These are phyloP conservation scores for Stephanodiscus triporus DNA, from an alignment of 108 stramenopile genomes.

Conservation along the genomic window DNA sequence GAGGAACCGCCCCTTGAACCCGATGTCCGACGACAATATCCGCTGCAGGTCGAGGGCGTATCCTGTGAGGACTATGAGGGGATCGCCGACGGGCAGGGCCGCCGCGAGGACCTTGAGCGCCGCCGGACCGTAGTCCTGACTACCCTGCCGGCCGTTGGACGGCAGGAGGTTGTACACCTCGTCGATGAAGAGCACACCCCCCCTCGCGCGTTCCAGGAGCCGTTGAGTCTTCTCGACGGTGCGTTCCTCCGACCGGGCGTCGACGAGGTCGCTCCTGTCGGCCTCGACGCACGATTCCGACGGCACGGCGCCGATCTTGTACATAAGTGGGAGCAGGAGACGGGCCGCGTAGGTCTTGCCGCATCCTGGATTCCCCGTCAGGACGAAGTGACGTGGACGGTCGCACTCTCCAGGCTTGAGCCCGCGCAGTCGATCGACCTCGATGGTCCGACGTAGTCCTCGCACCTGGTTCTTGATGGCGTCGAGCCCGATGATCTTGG, in stretches of 20 bases:
- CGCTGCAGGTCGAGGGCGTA: conserved; percentile 75
- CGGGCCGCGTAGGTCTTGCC: conserved; percentile 88
- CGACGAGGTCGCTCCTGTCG: conserved; percentile 77
- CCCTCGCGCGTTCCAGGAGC: conserved; percentile 70
- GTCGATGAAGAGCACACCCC: conserved; percentile 82
- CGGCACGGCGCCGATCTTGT: conserved; percentile 78
- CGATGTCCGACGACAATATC: conserved; percentile 78
- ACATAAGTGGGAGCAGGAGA: conserved; percentile 68
- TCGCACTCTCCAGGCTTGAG: conserved; percentile 43
- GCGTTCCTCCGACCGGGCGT: conserved; percentile 76
- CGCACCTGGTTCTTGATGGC: conserved; percentile 54
- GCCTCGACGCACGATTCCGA: conserved; percentile 62
- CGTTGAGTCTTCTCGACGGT: conserved; percentile 74
- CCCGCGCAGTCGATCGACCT: conserved; percentile 57
- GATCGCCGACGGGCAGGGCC: conserved; percentile 63
- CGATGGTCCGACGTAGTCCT: conserved; percentile 73
- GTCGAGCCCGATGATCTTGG: conserved; percentile 70
- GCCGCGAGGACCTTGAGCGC: conserved; percentile 78
- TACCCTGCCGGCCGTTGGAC: conserved; percentile 75
- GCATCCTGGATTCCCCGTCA: conserved; percentile 92
- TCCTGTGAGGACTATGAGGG: conserved; percentile 79
- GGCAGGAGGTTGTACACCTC: conserved; percentile 86
- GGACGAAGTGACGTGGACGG: conserved; percentile 69
- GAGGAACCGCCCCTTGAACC: conserved; percentile 81
- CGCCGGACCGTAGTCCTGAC: conserved; percentile 83